Base-by-base conservation (phyloP, 176 grass and related monocot genomes). In the Lolium perenne region DNA sequence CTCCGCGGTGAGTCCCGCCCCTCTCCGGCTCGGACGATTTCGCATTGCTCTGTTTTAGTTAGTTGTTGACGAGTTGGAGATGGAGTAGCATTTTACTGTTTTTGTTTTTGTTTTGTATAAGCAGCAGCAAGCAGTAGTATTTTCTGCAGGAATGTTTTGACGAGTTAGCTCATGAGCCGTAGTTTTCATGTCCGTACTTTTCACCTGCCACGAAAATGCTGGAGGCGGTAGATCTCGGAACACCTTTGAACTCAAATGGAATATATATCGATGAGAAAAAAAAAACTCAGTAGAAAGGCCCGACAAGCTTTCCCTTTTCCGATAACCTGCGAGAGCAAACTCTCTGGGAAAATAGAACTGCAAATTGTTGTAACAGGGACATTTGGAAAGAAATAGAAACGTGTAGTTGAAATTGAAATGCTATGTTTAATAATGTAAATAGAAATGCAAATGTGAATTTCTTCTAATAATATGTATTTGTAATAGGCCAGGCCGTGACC, bases 201-300 rank as follows among this genome's bases (percentile, higher is more conserved):
- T 45, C 67, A 66, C 7, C 3, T 32, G 43, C 10, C 14, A 54
- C 43, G 26, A 15, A 29, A 70, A 54, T 78, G 62, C 45, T 77
- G 41, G 53, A 72, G 61, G 61, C 18, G 67, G 46, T 82, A 76
- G 74, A 76, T 76, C 73, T 54, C 73, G 6, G 73, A 23, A 32
- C 15, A 76, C 49, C 50, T 35, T 20, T 23, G 8, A 76, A 29
- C 25, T 76, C 48, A 20, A 20, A 76, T 76, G 49, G 23, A 69
- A 69, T 41, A 40, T 20, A 69, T 20, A 69, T 7, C 26, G 1
- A 41, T 10, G 9, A 21, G 49, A 2, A 55, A 54, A 26, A n/a
- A 54, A 8, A 6, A 29, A 32, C 50, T 35, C 32, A 75, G 26
- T 29, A 51, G 29, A 76, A 76, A 76, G 50, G 74, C 49, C 74